phyloP scores from a whole-genome alignment of 441 rosid genomes.

The Syzygium syzygioides region DNA sequence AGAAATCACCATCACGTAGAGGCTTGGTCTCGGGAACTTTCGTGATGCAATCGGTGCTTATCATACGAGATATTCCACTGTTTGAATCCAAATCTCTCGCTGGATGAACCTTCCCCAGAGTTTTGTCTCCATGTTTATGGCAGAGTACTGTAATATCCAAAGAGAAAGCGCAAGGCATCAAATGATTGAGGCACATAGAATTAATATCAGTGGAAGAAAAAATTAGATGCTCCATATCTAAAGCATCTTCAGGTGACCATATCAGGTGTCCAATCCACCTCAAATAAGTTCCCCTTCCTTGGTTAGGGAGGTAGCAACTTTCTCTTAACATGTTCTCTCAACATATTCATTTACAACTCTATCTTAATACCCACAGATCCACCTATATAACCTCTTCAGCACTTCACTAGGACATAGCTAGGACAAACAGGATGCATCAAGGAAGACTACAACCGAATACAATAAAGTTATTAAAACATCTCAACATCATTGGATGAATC shows the following conservation, averaged over 20 bases:
- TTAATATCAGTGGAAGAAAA: not conserved
- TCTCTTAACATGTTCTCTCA: not conserved
- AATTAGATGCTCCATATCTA: not conserved
- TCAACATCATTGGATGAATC: not conserved
- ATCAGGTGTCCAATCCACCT: not conserved
- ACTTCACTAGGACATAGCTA: not conserved
- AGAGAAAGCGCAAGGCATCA: not conserved
- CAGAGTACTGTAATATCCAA: not conserved
- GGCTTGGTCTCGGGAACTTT: constrained; percentile 27
- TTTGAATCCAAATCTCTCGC: constrained; percentile 9
- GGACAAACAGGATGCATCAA: not conserved
- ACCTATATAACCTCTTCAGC: not conserved
- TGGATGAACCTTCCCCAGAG: not conserved
- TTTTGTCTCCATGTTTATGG: constrained; percentile 1
- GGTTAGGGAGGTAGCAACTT: not conserved
- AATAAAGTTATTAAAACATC: not conserved
- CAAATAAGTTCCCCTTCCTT: not conserved
- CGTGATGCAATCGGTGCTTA: constrained; percentile 13
- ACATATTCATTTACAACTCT: not conserved
- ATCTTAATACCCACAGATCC: not conserved
- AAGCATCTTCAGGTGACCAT: not conserved
- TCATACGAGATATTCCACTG: constrained; percentile 14
- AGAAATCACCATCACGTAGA: constrained; percentile 51
- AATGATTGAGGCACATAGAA: not conserved
- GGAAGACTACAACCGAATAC: not conserved